Conservation (phyloP, 2,329 filamentous ascomycete species). For the Phoma sp. region DNA sequence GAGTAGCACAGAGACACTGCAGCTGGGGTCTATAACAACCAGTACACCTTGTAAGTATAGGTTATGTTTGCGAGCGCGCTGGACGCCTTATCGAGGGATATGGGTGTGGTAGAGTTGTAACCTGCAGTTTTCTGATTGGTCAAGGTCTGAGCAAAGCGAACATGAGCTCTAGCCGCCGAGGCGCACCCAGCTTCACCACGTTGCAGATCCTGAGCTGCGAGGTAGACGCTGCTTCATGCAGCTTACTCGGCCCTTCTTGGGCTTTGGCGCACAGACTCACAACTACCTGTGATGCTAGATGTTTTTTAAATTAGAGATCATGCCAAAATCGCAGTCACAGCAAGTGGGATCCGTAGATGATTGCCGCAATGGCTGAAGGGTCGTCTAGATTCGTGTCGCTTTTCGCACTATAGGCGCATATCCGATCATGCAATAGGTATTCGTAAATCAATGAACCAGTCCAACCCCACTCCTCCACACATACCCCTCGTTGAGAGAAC, state of each 20-base stretch:
- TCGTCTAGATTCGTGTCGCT: constrained; percentile 44
- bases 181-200: not conserved
- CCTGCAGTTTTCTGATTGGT: not conserved
- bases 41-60: no score
- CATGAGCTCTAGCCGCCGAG: constrained; percentile 8
- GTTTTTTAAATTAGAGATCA: no score
- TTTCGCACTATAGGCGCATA: constrained; percentile 46
- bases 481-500: constrained; percentile 10
- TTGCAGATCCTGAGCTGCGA: not conserved
- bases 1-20: no score
- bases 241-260: no score
- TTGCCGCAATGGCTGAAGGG: constrained; percentile 26
- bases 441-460: constrained; percentile 45
- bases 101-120: no score
- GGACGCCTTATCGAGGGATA: no score
- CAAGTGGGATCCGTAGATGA: not conserved
- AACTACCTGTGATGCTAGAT: no score
- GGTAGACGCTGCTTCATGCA: not conserved
- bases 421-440: constrained; percentile 49
- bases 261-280: no score
- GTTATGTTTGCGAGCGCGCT: no score
- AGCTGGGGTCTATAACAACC: no score
- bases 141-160: no score
- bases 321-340: not conserved
- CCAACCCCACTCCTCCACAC: constrained; percentile 28